Percentiles rank a stretch among this genome's conserved stretches.
These are phyloP conservation scores for Wilcoxina mikolae DNA, from an alignment of 495 filamentous ascomycete species.

Conservation along the genomic window DNA sequence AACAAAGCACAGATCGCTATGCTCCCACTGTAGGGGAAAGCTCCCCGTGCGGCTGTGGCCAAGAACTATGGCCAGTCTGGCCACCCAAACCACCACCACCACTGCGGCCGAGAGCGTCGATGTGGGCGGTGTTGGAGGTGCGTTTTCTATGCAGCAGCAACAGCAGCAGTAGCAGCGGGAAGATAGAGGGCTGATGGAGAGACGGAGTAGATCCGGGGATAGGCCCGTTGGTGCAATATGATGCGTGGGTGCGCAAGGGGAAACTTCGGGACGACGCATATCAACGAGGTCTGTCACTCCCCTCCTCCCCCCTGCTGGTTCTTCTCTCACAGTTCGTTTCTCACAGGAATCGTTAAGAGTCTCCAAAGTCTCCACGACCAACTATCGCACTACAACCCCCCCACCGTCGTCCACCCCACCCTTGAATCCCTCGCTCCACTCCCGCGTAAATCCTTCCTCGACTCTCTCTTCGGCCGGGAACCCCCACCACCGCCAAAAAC, in stretches of 20 bases:
- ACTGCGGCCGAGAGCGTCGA: neutral
- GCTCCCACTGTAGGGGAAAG: neutral
- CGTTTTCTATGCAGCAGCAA: neutral
- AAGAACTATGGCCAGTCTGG: neutral
- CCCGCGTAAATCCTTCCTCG: conserved; percentile 37
- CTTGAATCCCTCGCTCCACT: conserved; percentile 50
- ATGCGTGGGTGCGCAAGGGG: conserved; percentile 56
- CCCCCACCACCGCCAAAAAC: conserved; percentile 30
- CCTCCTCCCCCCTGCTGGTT: neutral
- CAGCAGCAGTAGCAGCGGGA: neutral
- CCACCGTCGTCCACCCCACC: conserved; percentile 58
- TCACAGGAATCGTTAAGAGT: conserved; percentile 63
- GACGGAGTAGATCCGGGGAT: conserved; percentile 11
- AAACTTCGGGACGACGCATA: conserved; percentile 72
- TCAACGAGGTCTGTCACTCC: conserved; percentile 50
- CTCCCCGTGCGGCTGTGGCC: neutral
- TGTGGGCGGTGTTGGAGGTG: neutral
- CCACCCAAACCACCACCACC: neutral
- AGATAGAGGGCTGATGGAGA: neutral
- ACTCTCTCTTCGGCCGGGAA: conserved; percentile 49
- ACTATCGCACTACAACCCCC: conserved; percentile 57
- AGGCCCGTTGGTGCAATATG: conserved; percentile 79
- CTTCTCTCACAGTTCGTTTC: neutral
- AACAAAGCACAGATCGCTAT: neutral
- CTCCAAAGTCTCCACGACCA: conserved; percentile 82